Evolutionary conservation across 129 eudicot genomes (phyloP), one percentile per base, ranked within the genome.

Genomic region (Flaveria sonorensis): DNA sequence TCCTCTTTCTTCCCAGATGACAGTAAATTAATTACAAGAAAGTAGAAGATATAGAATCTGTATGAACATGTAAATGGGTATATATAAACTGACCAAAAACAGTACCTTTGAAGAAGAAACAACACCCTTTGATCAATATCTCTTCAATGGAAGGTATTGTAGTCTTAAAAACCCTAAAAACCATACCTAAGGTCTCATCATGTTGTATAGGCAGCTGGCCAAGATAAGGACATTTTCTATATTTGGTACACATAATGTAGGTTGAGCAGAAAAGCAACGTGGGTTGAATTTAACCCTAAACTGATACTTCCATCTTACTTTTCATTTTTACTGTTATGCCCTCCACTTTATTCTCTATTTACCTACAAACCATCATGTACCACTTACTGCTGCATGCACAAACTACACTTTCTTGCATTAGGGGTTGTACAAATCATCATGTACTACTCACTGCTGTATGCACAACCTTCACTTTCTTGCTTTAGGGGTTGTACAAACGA

Each of bases 191-290:
- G 21, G 32, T 16, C 61, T 46, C 77, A 79, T 79, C 72, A 79
- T 79, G 71, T 78, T 70, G 82, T 62, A 78, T 70, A 45, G 77
- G 71, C 51, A 43, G 82, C 82, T 78, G 82, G 82, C 71, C 43
- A 36, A 26, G 77, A 79, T 26, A 79, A 47, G 6, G 82, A 79
- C 77, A 3, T 6, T 79, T 79, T 13, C 82, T 46, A 59, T 79
- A 18, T 60, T 45, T 79, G 77, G 6, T 70, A 51, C 60, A 30
- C 50, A 79, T 45, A 30, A 61, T 26, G 59, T 20, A 30, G 68
- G 68, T 46, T 71, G 55, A 61, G 50, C 82, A 79, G 71, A 46
- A 79, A 79, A 60, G 77, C 16, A 79, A 79, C 65, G 72, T 32
- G 43, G 8, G 45, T 19, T 47, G 64, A 71, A 70, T 20, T 19